phyloP scores from a whole-genome alignment of 495 filamentous ascomycete species.

The Penicillium waksmanii region DNA sequence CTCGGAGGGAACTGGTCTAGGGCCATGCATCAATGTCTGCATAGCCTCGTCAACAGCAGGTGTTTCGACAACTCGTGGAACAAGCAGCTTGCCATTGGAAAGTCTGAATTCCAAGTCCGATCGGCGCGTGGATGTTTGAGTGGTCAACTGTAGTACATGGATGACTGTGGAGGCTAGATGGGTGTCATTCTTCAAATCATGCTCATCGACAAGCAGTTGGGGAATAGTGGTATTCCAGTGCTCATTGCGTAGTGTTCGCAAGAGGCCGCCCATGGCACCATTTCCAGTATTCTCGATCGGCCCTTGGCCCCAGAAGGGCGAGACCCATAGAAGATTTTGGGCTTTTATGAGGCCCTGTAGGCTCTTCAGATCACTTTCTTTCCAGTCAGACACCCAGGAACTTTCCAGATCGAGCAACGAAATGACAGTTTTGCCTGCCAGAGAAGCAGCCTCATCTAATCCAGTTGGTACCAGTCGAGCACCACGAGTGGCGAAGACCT shows the following conservation, averaged over 20 bases:
- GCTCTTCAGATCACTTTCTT: slow-evolving; percentile 14
- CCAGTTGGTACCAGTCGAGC: slow-evolving; percentile 18
- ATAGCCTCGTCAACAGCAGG: slow-evolving; percentile 27
- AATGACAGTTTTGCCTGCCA: slow-evolving; percentile 26
- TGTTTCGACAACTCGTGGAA: slow-evolving; percentile 25
- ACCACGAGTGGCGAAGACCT: slow-evolving; percentile 17
- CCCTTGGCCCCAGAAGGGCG: slow-evolving; percentile 19
- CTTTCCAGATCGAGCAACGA: slow-evolving; percentile 26
- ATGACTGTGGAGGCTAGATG: slow-evolving; percentile 19
- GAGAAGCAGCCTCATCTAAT: slow-evolving; percentile 16
- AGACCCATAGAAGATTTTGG: slow-evolving; percentile 32
- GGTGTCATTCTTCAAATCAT: slow-evolving; percentile 14
- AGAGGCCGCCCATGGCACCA: slow-evolving; percentile 24
- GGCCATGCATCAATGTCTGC: slow-evolving; percentile 24
- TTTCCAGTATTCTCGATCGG: slow-evolving; percentile 13
- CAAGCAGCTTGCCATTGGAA: slow-evolving; percentile 19
- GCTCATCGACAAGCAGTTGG: slow-evolving; percentile 18
- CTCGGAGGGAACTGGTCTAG: slow-evolving; percentile 17
- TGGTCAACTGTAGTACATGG: slow-evolving; percentile 25
- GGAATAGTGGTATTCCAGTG: slow-evolving; percentile 20
- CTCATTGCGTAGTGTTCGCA: slow-evolving; percentile 33
- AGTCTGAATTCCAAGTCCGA: slow-evolving; percentile 27
- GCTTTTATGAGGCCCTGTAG: slow-evolving; percentile 23
- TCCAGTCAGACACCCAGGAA: slow-evolving; percentile 25
- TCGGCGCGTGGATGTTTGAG: slow-evolving; percentile 14